Evolutionary conservation across 108 stramenopile species (phyloP), one percentile per base, ranked within the genome.

Genomic region (Cyclotella kingstonii): DNA sequence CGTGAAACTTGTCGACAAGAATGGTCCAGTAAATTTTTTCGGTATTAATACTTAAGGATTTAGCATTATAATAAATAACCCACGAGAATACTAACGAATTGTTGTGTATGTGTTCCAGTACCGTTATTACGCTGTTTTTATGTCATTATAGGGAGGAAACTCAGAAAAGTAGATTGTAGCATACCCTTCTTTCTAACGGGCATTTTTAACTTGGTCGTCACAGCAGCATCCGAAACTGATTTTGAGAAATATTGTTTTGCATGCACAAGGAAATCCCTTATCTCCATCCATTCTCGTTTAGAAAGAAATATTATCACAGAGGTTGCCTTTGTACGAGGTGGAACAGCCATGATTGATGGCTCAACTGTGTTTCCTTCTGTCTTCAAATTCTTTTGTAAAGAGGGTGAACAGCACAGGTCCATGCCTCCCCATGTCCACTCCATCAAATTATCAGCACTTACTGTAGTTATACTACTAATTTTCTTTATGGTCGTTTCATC

Each of bases 351-450:
- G 35, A 19, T 43, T 15, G 26, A 18, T 23, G 5, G 15, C 0
- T 11, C 39, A 10, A 33, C 7, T 10, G 34, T 10, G 10, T 28
- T 7, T 48, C 18, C 0, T 22, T 38, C 49, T 3, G 35, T n/a
- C 18, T 28, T 22, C 9, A 26, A 15, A 23, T 28, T 15, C 23
- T 28, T 44, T 17, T 59, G 68, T 27, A 44, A 47, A 23, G 9
- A 19, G 40, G 81, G 78, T 30, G 66, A 63, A 63, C 89, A 90
- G 53, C 89, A 90, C 28, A 90, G 50, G 54, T 90, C 85, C 3
- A 74, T 67, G 26, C 84, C 85, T 25, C 87, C 81, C 87, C 87
- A 89, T 10, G 65, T 61, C 84, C 83, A 89, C 2, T 68, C 66
- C 47, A 65, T 31, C 27, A 34, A 30, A 42, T 72, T 41, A 42